Evolutionary conservation across 2,329 filamentous ascomycete genomes (phyloP), one percentile per base, ranked within the genome.

Genomic region (Karstenula rhodostoma): DNA sequence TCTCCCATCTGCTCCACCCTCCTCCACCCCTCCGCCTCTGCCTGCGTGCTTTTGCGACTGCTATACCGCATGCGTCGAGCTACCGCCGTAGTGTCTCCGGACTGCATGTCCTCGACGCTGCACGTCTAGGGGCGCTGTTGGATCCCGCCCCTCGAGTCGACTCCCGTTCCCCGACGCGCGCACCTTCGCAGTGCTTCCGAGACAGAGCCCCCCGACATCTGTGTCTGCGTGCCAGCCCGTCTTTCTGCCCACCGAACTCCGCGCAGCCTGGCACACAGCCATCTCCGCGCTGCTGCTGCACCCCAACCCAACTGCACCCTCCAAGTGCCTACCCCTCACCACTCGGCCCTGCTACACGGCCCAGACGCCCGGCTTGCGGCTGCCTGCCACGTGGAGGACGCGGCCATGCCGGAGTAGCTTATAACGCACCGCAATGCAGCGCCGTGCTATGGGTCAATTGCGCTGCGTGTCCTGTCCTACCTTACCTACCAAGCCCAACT

Each of bases 101-200:
- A 23, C 22, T 60, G 58, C 61, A 60, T 44, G 52, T 56, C 60
- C 62, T 65, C 62, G 42, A 48, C 60, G 56, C 51, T 61, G 55
- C 46, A 44, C 29, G 62, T 60, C 62, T 61, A 59, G 62, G 59
- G 54, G 52, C 32, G 19, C 49, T 57, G 61, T 54, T 63, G 56
- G 60, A 42, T 23, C n/a, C 17, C 44, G 17, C 44, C 9, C 23
- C 23, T 27, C 44, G 19, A 48, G 12, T 35, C 48, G 7, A 29
- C 23, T 25, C 32, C 9, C 29, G 1, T 40, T 17, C 35, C 35
- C 35, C 35, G 27, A 29, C 27, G 27, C 27, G 27, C 27, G 8
- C 27, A 29, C 8, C 4, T 8, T 4, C 27, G 27, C 27, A 29
- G 4, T 29, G 27, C 27, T 29, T 29, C 27, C 8, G 27, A 29